These are phyloP conservation scores for Metschnikowia peoriensis DNA, from an alignment of 805 yeast species.

Conservation along the genomic window DNA sequence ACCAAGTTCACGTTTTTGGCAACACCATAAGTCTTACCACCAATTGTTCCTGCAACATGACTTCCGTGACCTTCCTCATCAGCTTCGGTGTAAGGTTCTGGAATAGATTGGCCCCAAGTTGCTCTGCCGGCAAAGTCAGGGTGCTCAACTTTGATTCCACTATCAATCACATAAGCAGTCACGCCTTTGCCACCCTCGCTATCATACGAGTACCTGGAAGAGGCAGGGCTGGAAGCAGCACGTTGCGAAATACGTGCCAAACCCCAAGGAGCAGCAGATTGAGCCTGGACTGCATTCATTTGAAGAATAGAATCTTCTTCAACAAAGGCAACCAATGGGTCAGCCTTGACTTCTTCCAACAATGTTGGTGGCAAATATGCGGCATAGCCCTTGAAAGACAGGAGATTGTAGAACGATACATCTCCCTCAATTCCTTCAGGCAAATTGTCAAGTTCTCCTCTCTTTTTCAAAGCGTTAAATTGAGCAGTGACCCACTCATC, in stretches of 20 bases:
- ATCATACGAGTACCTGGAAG: slow-evolving; percentile 54
- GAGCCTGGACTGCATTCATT: slow-evolving; percentile 51
- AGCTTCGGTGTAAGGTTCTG: slow-evolving; percentile 60
- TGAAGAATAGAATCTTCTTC: slow-evolving; percentile 22
- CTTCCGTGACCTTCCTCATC: slow-evolving; percentile 96
- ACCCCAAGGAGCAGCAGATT: slow-evolving; percentile 92
- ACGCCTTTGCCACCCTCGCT: slow-evolving; percentile 77
- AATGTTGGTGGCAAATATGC: slow-evolving; percentile 20
- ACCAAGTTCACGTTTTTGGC: slow-evolving; percentile 77
- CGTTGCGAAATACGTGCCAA: slow-evolving; percentile 74
- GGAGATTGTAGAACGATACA: slow-evolving; percentile 11
- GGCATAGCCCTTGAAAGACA: slow-evolving; percentile 18
- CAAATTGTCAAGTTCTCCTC: slow-evolving; percentile 21
- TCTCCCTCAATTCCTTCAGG: slow-evolving; percentile 6
- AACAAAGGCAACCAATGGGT: slow-evolving; percentile 21
- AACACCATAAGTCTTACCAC: slow-evolving; percentile 74
- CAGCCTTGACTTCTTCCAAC: slow-evolving; percentile 12
- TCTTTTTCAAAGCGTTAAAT: slow-evolving; percentile 13
- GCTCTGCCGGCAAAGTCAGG: slow-evolving; percentile 83
- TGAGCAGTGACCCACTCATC: slow-evolving; percentile 11
- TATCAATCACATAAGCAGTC: slow-evolving; percentile 83
- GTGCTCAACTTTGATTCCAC: slow-evolving; percentile 74
- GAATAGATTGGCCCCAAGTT: slow-evolving; percentile 68
- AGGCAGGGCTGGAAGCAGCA: slow-evolving; percentile 13
- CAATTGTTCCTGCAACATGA: slow-evolving; percentile 93